Evolutionary conservation across 495 filamentous ascomycete species (phyloP).

Genomic region (Neurospora sp.): DNA sequence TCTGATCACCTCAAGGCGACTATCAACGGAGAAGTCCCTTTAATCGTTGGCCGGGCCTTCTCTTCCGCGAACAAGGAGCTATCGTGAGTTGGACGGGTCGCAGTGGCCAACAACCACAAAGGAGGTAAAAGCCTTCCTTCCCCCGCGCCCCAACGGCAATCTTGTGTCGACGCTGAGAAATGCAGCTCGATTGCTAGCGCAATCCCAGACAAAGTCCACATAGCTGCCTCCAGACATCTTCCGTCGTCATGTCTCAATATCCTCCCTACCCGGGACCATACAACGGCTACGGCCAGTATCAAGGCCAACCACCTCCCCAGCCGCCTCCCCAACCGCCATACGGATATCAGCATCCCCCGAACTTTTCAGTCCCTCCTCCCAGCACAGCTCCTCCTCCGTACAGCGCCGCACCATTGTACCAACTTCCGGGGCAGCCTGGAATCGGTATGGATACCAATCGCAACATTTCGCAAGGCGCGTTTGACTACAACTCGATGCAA

Average conservation of each 20-base stretch:
- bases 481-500: conserved; percentile 27
- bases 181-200: neutral
- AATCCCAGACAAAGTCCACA: conserved; percentile 6
- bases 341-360: conserved; percentile 13
- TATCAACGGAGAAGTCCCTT: neutral
- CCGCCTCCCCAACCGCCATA: conserved; percentile 14
- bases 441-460: conserved; percentile 10
- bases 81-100: neutral
- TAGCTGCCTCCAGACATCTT: conserved; percentile 1
- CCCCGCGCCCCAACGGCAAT: neutral
- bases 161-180: neutral
- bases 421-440: neutral
- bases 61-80: neutral
- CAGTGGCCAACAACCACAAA: neutral
- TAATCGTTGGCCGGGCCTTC: neutral
- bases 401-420: conserved; percentile 2
- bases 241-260: conserved; percentile 26
- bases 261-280: conserved; percentile 13
- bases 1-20: neutral
- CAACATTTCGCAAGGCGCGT: conserved; percentile 20
- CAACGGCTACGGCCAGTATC: conserved; percentile 24
- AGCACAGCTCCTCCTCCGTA: neutral
- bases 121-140: neutral
- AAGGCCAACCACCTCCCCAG: conserved; percentile 16
- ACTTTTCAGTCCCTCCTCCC: conserved; percentile 6